A percentile compares a stretch with the other conserved stretches of the same genome.
Conservation (phyloP, 768 basidiomycete genomes). For the Kwoniella sp. region DNA sequence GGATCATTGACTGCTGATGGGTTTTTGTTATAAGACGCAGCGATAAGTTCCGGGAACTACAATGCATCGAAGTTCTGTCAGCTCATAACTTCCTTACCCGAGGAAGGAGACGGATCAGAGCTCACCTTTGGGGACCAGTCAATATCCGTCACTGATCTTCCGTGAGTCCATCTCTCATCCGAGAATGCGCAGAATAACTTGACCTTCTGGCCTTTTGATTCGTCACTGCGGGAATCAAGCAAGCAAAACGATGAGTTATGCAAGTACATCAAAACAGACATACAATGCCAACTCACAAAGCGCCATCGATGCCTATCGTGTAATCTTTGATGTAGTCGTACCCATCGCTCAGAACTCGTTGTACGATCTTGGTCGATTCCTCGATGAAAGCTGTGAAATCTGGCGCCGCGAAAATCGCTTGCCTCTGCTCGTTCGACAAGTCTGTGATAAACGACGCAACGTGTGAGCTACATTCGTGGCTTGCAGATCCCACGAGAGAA, state of each 20-base stretch:
- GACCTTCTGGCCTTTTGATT: constrained; percentile 83
- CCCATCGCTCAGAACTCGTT: constrained; percentile 88
- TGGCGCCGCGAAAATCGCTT: constrained; percentile 77
- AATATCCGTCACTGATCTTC: constrained; percentile 90
- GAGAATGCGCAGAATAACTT: constrained; percentile 93
- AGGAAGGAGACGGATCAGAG: not conserved
- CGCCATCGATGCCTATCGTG: constrained; percentile 81
- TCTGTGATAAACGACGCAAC: constrained; percentile 60
- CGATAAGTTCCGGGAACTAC: constrained; percentile 92
- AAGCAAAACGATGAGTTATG: not conserved
- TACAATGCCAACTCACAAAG: constrained; percentile 66
- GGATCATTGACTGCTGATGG: constrained; percentile 90
- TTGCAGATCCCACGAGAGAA: too few relatives aligned
- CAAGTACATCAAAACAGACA: not conserved
- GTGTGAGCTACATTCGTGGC: too few relatives aligned
- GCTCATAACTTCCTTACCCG: not conserved
- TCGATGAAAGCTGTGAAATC: constrained; percentile 94
- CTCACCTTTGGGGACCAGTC: constrained; percentile 96
- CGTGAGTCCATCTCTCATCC: constrained; percentile 87
- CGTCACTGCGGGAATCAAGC: constrained; percentile 64
- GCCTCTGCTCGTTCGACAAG: constrained; percentile 80
- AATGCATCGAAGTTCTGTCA: constrained; percentile 1
- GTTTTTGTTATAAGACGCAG: constrained; percentile 97
- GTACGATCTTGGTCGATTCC: constrained; percentile 89
- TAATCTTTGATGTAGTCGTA: constrained; percentile 99